Evolutionary conservation across 176 grass and related monocot genomes (phyloP).

Genomic region (Poa pratensis): DNA sequence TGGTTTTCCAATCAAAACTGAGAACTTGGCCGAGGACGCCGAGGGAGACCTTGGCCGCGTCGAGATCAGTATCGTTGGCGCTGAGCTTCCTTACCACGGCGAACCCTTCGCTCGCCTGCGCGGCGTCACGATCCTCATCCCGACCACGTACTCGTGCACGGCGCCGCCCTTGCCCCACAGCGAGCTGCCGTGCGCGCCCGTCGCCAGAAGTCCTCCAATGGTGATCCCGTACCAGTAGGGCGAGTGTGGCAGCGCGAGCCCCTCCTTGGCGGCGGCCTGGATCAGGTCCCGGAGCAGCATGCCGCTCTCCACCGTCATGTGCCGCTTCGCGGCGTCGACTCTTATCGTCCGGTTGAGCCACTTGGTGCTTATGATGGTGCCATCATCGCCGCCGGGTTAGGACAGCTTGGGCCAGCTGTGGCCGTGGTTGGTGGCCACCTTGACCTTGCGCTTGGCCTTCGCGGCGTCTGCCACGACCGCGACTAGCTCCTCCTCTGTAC

Average conservation of each 20-base stretch:
- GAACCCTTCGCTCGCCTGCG: too few species aligned
- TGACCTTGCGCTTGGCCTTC: slow-evolving; percentile 32
- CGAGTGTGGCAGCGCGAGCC: slow-evolving; percentile 53
- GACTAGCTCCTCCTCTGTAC: slow-evolving; percentile 56
- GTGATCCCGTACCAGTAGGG: slow-evolving; percentile 66
- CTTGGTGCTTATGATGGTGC: slow-evolving; percentile 44
- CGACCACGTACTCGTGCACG: slow-evolving; percentile 64
- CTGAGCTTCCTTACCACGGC: too few species aligned
- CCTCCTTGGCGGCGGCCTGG: not conserved
- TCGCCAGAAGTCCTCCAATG: slow-evolving; percentile 55
- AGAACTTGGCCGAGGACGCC: slow-evolving; percentile 63
- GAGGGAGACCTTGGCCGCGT: too few species aligned
- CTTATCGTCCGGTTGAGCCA: slow-evolving; percentile 28
- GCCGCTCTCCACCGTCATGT: slow-evolving; percentile 9
- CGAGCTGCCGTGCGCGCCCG: slow-evolving; percentile 61
- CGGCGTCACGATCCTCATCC: too few species aligned
- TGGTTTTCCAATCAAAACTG: too few species aligned
- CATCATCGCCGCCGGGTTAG: slow-evolving; percentile 44
- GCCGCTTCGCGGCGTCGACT: not conserved
- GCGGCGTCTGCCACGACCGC: slow-evolving; percentile 41
- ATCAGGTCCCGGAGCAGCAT: slow-evolving; percentile 40
- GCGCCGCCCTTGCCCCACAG: slow-evolving; percentile 57
- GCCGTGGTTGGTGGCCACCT: slow-evolving; percentile 48
- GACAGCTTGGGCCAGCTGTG: slow-evolving; percentile 60
- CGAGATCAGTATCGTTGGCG: too few species aligned